phyloP scores from a whole-genome alignment of 2,329 filamentous ascomycete genomes.

The Plenodomus lindquistii region DNA sequence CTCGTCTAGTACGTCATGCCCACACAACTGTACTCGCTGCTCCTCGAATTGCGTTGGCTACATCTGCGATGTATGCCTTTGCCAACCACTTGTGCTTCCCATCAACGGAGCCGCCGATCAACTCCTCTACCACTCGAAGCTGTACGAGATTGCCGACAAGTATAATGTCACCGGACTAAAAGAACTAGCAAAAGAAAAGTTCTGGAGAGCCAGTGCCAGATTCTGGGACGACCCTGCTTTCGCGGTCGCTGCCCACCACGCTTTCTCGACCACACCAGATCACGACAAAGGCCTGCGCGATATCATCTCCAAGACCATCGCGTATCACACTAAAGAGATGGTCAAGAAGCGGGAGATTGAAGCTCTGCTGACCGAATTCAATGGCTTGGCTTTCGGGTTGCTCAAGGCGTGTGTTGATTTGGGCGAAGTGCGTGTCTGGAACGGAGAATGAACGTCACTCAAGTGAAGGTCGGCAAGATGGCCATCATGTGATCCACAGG shows the following conservation, averaged over 20 bases:
- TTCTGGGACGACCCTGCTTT: conserved; percentile 27
- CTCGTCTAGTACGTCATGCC: background rate
- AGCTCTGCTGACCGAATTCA: conserved; percentile 9
- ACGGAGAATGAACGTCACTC: too few relatives aligned
- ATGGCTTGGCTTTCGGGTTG: conserved; percentile 3
- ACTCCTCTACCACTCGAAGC: conserved; percentile 5
- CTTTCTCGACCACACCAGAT: conserved; percentile 29
- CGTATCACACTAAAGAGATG: background rate
- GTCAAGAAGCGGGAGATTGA: conserved; percentile 6
- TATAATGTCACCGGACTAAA: conserved; percentile 2
- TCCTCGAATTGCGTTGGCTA: background rate
- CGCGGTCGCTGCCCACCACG: conserved; percentile 25
- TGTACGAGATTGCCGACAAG: conserved; percentile 21
- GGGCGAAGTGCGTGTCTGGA: too few relatives aligned
- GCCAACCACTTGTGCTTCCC: background rate
- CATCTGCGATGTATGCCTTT: background rate
- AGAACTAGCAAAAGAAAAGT: background rate
- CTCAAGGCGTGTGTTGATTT: background rate
- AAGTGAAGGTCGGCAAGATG: too few relatives aligned
- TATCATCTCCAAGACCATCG: background rate
- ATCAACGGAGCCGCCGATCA: background rate
- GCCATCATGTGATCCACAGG: too few relatives aligned
- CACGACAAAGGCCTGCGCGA: conserved; percentile 33
- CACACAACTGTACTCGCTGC: background rate
- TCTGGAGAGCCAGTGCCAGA: background rate